Conservation (phyloP, 169 alveolate genomes). For the Cryptosporidium meleagridis region DNA sequence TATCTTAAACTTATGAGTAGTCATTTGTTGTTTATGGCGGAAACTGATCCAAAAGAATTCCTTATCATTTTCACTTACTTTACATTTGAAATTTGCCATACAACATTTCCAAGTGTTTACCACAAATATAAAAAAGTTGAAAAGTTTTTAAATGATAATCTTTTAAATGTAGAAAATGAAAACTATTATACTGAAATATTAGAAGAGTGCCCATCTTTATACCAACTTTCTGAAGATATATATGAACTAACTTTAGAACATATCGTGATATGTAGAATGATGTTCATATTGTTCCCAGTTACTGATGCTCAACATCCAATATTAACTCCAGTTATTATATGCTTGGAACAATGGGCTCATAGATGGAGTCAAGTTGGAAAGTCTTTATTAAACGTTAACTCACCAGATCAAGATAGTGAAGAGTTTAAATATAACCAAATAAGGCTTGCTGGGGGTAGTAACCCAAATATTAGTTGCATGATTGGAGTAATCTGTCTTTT, state of each 20-base stretch:
- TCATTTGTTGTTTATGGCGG: conserved; percentile 51
- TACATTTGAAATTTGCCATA: conserved; percentile 47
- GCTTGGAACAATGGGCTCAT: conserved; percentile 70
- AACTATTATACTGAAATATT: conserved; percentile 47
- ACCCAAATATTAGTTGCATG: conserved; percentile 29
- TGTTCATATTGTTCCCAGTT: conserved; percentile 51
- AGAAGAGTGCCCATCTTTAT: conserved; percentile 51
- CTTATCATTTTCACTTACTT: conserved; percentile 39
- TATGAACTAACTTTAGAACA: conserved; percentile 26
- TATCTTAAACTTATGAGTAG: conserved; percentile 47
- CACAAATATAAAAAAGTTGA: conserved; percentile 12
- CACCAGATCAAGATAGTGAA: background rate
- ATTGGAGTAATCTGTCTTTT: conserved; percentile 42
- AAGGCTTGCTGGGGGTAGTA: conserved; percentile 6
- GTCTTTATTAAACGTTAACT: background rate
- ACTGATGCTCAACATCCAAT: conserved; percentile 68
- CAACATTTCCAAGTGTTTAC: conserved; percentile 42
- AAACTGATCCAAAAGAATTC: conserved; percentile 35
- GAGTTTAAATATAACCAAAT: conserved; percentile 12
- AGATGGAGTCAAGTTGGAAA: conserved; percentile 67
- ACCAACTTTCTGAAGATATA: conserved; percentile 14
- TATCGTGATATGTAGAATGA: conserved; percentile 52
- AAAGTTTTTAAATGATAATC: conserved; percentile 12
- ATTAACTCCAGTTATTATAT: conserved; percentile 45
- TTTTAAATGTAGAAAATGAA: conserved; percentile 30